phyloP scores from a whole-genome alignment of 257 asterid species.

The Fraxinus quadrangulata region DNA sequence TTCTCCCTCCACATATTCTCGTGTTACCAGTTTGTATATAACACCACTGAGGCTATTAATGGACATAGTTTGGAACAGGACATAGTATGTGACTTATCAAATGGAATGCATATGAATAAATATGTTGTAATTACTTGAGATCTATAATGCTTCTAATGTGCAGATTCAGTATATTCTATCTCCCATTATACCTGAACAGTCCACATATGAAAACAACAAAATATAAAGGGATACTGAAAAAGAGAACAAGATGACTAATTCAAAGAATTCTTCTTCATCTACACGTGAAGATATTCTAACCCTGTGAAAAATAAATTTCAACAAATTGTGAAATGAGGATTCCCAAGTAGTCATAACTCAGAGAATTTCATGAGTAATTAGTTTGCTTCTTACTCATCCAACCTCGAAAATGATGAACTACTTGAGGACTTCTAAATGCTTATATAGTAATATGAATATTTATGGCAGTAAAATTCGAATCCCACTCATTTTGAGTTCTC shows the following conservation, averaged over 20 bases:
- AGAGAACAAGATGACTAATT: neutral
- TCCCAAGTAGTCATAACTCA: neutral
- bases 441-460: too few species aligned
- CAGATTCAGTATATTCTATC: neutral
- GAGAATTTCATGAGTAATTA: neutral
- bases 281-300: neutral
- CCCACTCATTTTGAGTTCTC: too few species aligned
- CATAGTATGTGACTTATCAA: neutral
- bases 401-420: neutral
- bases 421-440: neutral
- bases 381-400: neutral
- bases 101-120: neutral
- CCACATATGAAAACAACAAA: neutral
- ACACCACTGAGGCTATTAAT: too few species aligned
- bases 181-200: neutral
- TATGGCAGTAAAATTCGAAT: neutral
- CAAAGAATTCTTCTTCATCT: neutral
- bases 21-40: too few species aligned
- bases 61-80: too few species aligned
- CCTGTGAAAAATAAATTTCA: neutral
- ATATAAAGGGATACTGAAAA: neutral
- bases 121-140: neutral
- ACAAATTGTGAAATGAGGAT: neutral
- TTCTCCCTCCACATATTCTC: too few species aligned
- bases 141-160: neutral